Evolutionary conservation across 2,329 filamentous ascomycete species (phyloP).

Genomic region (Aspergillus sp.): DNA sequence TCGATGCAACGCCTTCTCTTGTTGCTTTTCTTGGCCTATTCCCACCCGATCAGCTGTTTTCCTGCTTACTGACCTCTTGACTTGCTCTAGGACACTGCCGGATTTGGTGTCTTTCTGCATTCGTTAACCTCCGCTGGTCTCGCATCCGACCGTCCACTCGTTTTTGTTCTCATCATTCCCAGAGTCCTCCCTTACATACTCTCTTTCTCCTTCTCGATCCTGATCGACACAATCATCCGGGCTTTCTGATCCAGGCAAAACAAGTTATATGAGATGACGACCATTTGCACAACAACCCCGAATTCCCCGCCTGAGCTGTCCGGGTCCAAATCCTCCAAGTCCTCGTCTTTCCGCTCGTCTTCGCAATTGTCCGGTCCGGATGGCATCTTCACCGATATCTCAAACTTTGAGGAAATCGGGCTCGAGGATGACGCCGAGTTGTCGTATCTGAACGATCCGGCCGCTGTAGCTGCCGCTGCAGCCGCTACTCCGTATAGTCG

Average conservation of each 20-base stretch:
- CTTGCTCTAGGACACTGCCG: too few relatives aligned
- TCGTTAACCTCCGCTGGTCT: neutral
- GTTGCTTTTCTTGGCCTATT: too few relatives aligned
- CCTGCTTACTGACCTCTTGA: too few relatives aligned
- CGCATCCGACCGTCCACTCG: neutral
- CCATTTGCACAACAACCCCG: conserved; percentile 45
- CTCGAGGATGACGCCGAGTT: conserved; percentile 61
- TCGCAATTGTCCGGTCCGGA: conserved; percentile 63
- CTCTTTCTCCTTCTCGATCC: neutral
- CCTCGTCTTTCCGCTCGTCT: conserved; percentile 77
- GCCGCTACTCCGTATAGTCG: conserved; percentile 22
- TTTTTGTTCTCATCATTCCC: neutral
- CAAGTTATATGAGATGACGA: conserved; percentile 34
- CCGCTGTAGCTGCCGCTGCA: conserved; percentile 15
- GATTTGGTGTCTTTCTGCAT: neutral
- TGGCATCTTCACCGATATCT: conserved; percentile 62
- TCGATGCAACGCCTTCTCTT: too few relatives aligned
- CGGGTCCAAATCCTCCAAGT: conserved; percentile 81
- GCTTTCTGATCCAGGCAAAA: neutral
- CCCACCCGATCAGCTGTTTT: too few relatives aligned
- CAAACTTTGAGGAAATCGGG: conserved; percentile 89
- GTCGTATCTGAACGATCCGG: conserved; percentile 23
- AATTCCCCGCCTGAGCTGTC: conserved; percentile 73
- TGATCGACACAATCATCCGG: neutral
- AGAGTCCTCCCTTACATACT: neutral